Evolutionary conservation across 257 asterid species (phyloP), one percentile per base, ranked within the genome.

Genomic region (Jaltomata sinuosa): DNA sequence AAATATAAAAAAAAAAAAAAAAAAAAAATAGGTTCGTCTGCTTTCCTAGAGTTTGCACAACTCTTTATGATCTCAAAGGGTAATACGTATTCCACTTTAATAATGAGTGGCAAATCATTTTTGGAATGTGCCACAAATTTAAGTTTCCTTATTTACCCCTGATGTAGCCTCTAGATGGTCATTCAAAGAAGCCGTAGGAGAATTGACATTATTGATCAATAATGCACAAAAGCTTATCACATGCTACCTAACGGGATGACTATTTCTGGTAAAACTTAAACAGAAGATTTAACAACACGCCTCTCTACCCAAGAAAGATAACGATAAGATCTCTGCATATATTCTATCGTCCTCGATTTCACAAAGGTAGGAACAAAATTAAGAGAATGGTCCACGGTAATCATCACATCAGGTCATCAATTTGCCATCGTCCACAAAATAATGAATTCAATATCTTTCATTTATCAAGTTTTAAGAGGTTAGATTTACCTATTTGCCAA

Each of bases 401-500:
- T 31, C 47, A 64, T 19, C 59, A 80, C 68, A 84, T 47, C 45
- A 65, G 86, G 54, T 61, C 59, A 83, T 80, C 87, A 81, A 80
- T 64, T 22, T 1, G 34, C 25, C 84, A 79, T 79, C 81, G 59
- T 84, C 86, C 87, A 62, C 86, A 90, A 90, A 72, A 81, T 80
- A 83, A 77, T 54, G 68, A 52, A 54, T 59, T n/a, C 65, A 80
- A 27, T 42, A 82, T 45, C 49, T 84, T 59, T 31, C 53, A 86
- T 82, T 68, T 15, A 61, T 31, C 29, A 27, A 79, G 87, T 88
- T 89, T 83, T 55, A 69, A 83, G 64, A 67, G 79, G 77, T 89
- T 64, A 83, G 74, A 84, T 85, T 67, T 67, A 87, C 90, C 91
- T 88, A 89, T 83, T 72, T 83, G 47, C 36, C 88, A 85, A 83